These are phyloP conservation scores for Phytophthora nicotianae DNA, from an alignment of 352 stramenopile species.

Conservation along the genomic window DNA sequence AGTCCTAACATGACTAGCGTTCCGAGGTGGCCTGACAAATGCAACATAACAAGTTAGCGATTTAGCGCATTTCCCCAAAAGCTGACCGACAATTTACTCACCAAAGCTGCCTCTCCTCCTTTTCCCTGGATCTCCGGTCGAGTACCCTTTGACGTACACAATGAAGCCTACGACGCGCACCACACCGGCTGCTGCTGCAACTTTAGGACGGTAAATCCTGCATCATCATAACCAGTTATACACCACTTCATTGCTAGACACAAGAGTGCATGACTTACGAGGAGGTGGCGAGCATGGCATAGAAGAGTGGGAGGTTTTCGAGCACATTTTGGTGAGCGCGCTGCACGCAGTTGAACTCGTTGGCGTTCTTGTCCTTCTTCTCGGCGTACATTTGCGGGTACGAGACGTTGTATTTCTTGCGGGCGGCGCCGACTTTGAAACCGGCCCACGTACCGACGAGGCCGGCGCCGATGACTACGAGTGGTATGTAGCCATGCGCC, in stretches of 20 bases:
- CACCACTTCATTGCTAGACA: neutral
- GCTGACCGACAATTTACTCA: slow-evolving; percentile 14
- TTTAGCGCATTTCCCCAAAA: neutral
- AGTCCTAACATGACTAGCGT: slow-evolving; percentile 37
- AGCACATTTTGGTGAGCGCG: slow-evolving; percentile 85
- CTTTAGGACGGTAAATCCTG: slow-evolving; percentile 50
- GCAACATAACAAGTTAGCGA: neutral
- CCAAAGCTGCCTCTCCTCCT: slow-evolving; percentile 42
- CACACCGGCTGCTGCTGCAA: slow-evolving; percentile 40
- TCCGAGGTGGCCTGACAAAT: slow-evolving; percentile 25
- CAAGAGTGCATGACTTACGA: slow-evolving; percentile 32
- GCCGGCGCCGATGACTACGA: slow-evolving; percentile 56
- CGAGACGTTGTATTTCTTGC: slow-evolving; percentile 68
- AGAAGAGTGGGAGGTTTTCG: slow-evolving; percentile 58
- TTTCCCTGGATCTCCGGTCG: slow-evolving; percentile 46
- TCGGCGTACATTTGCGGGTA: slow-evolving; percentile 76
- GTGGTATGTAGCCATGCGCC: slow-evolving; percentile 63
- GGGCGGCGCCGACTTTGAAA: slow-evolving; percentile 59
- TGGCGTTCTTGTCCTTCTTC: slow-evolving; percentile 68
- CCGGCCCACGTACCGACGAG: slow-evolving; percentile 67
- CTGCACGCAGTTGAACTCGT: slow-evolving; percentile 86
- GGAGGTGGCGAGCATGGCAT: slow-evolving; percentile 41
- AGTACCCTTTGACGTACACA: slow-evolving; percentile 48
- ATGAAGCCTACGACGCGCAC: slow-evolving; percentile 50
- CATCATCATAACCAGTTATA: slow-evolving; percentile 3